Evolutionary conservation across 768 basidiomycete genomes (phyloP).

Genomic region (Nidula microcarpa): DNA sequence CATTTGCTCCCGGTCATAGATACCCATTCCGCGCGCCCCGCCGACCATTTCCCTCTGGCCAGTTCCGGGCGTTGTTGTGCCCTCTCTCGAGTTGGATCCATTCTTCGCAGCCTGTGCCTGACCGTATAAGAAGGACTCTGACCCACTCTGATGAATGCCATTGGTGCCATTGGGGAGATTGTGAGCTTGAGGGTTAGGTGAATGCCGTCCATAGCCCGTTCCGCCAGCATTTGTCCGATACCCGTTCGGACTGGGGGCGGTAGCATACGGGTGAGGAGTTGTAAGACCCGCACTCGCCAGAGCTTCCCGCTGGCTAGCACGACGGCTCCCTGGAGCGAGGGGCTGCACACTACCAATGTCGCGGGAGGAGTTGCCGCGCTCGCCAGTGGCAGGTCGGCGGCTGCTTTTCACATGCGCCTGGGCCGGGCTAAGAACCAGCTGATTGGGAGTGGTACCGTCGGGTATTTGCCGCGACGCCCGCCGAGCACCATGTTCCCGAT

Average conservation of each 20-base stretch:
- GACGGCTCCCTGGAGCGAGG: constrained; percentile 61
- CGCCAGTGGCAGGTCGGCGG: constrained; percentile 44
- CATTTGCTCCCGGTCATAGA: constrained; percentile 68
- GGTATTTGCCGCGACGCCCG: constrained; percentile 52
- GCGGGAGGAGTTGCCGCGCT: constrained; percentile 45
- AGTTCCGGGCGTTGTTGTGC: constrained; percentile 43
- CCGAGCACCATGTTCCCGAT: constrained; percentile 51
- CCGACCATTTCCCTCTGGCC: constrained; percentile 28
- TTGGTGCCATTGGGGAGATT: constrained; percentile 11
- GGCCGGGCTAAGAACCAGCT: constrained; percentile 62
- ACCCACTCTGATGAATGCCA: constrained; percentile 45
- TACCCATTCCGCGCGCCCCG: constrained; percentile 49
- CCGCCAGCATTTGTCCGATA: constrained; percentile 43
- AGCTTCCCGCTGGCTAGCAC: constrained; percentile 59
- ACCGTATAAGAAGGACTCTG: constrained; percentile 70
- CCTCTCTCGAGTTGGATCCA: constrained; percentile 49
- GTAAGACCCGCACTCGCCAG: constrained; percentile 37
- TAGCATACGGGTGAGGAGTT: constrained; percentile 71
- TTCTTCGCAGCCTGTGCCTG: constrained; percentile 47
- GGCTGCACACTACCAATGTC: constrained; percentile 67
- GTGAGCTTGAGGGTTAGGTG: constrained; percentile 39
- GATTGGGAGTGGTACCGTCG: constrained; percentile 54
- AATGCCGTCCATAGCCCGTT: constrained; percentile 56
- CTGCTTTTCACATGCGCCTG: constrained; percentile 63
- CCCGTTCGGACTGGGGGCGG: constrained; percentile 53